Conservation (phyloP, 306 rosid genomes). For the Aeschynomene evenia region DNA sequence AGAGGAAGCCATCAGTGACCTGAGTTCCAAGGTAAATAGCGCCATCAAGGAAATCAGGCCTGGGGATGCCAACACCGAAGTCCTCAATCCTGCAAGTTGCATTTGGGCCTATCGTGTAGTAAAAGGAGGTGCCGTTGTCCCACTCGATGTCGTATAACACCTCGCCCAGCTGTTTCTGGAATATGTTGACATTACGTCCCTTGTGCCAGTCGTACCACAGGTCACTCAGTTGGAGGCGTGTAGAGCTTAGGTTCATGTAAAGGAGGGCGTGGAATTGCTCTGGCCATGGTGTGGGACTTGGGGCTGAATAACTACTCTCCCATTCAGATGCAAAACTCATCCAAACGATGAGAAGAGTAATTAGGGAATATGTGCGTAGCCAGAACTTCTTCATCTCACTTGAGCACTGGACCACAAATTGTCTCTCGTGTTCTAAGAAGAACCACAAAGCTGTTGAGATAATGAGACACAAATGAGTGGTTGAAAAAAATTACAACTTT, state of each 20-base stretch:
- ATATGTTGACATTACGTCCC: constrained; percentile 50
- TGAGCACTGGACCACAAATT: too few species aligned
- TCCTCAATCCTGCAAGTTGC: constrained; percentile 21
- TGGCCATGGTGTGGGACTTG: constrained; percentile 49
- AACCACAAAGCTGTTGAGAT: too few species aligned
- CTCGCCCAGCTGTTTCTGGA: constrained; percentile 37
- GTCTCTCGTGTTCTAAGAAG: too few species aligned
- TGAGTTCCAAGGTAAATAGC: constrained; percentile 49
- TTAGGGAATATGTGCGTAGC: background rate
- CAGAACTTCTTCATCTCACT: background rate
- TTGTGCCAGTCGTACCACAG: constrained; percentile 59
- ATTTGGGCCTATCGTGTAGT: constrained; percentile 31
- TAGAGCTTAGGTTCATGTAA: constrained; percentile 38
- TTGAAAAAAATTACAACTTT: too few species aligned
- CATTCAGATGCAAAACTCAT: background rate
- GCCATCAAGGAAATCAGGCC: constrained; percentile 50
- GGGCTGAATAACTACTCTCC: constrained; percentile 2
- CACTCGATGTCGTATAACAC: constrained; percentile 46
- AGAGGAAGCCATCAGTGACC: constrained; percentile 43
- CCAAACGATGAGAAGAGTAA: background rate
- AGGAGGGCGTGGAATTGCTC: constrained; percentile 53
- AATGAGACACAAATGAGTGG: too few species aligned
- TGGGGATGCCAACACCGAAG: constrained; percentile 48
- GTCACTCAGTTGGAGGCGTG: constrained; percentile 42
- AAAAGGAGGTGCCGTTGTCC: constrained; percentile 58